Evolutionary conservation across 345 rosid genomes (phyloP).

Genomic region (Isatis tinctoria): DNA sequence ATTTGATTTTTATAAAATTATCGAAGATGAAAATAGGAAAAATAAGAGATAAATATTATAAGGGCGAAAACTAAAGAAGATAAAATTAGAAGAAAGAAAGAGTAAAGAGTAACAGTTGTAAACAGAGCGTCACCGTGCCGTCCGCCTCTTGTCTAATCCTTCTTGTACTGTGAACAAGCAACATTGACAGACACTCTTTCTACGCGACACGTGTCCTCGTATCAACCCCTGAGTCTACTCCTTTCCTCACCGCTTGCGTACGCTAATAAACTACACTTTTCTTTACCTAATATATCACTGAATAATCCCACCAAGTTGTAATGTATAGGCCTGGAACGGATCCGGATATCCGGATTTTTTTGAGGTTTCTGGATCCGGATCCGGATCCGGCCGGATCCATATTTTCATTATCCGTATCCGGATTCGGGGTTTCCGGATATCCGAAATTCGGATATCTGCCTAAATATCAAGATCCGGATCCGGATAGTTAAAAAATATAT

Average conservation of each 20-base stretch:
- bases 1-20: neutral
- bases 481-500: too few species aligned
- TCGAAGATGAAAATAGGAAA: neutral
- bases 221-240: neutral
- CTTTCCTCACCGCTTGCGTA: slow-evolving; percentile 15
- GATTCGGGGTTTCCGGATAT: too few species aligned
- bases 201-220: slow-evolving; percentile 26
- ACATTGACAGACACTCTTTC: slow-evolving; percentile 16
- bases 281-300: neutral
- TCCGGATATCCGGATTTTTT: too few species aligned
- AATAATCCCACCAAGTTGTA: neutral
- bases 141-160: slow-evolving; percentile 51
- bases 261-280: neutral
- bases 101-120: slow-evolving; percentile 34
- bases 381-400: too few species aligned
- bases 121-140: slow-evolving; percentile 56
- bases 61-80: neutral
- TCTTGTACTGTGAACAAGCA: slow-evolving; percentile 42
- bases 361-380: too few species aligned
- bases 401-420: too few species aligned
- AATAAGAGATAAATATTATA: neutral
- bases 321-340: too few species aligned
- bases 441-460: too few species aligned
- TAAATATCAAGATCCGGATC: too few species aligned
- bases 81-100: neutral